Evolutionary conservation across 2,329 filamentous ascomycete genomes (phyloP), one percentile per base, ranked within the genome.

Genomic region (Ophiosphaerella korrae): DNA sequence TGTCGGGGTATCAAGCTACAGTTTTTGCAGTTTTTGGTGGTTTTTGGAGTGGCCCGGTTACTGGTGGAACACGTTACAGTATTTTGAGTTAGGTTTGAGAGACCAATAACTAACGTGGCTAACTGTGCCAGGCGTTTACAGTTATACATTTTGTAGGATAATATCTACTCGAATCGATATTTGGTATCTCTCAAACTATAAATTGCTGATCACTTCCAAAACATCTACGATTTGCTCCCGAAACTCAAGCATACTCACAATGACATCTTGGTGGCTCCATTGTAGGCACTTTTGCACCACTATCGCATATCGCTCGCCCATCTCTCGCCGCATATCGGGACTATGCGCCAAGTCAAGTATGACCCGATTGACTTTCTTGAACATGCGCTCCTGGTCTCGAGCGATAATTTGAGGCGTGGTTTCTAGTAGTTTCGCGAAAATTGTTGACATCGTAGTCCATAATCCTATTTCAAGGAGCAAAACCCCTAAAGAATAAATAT

Each of bases 401-500:
- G 42, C 13, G 24, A 33, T 41, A 34, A 60, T 53, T 7, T 38
- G 37, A 1, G 57, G 52, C 6, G 34, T 45, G 32, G 49, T 52
- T 38, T 54, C 57, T 8, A 58, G 16, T 11, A 50, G 46, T 5
- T 53, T 48, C 3, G 49, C 55, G 29, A 60, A 60, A 3, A 58
- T 23, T 14, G 14, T 48, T 7, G 46, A 46, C 52, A 58, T 53
- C 2, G 56, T 53, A 24, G 49, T 50, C 79, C 79, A 82, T 0
- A 83, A 51, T 0, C 79, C 80, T 23, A 84, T 74, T 57, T 84
- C 81, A 0, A 84, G 64, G 0, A 84, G 71, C 33, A 78, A 80
- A 0, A 83, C 78, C 0, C 81, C 81, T 0, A 84, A 72, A 42
- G 79, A 81, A 59, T 84, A 84, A 7, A 84, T 78, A 46, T 84